These are phyloP conservation scores for Tremella fuciformis DNA, from an alignment of 768 basidiomycete genomes.

Conservation along the genomic window DNA sequence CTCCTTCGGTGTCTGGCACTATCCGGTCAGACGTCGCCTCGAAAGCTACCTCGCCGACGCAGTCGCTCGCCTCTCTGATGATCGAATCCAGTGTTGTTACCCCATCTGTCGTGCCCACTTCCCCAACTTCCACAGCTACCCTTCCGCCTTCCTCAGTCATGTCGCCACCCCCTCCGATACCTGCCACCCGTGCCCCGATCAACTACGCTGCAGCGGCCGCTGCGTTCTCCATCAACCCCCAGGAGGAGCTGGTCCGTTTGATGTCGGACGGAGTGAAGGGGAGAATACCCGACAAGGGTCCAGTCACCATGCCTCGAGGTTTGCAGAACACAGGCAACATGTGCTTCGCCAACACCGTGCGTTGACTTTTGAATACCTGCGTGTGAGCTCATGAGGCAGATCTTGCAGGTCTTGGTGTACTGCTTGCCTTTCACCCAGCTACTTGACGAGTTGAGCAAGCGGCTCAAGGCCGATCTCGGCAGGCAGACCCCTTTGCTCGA, in stretches of 20 bases:
- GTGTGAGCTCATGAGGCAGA: slow-evolving; percentile 32
- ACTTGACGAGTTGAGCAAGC: slow-evolving; percentile 67
- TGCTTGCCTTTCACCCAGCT: slow-evolving; percentile 79
- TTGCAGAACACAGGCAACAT: slow-evolving; percentile 93
- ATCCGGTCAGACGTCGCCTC: slow-evolving; percentile 18
- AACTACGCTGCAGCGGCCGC: slow-evolving; percentile 43
- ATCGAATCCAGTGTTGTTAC: slow-evolving; percentile 1
- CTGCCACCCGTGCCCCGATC: slow-evolving; percentile 28
- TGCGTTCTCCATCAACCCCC: slow-evolving; percentile 28
- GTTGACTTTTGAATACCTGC: slow-evolving; percentile 12
- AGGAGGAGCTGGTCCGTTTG: slow-evolving; percentile 38
- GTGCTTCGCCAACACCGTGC: slow-evolving; percentile 89
- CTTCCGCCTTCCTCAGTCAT: slow-evolving; percentile 7
- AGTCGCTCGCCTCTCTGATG: slow-evolving; percentile 19
- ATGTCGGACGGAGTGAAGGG: slow-evolving; percentile 40
- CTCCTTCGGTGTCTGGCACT: slow-evolving; percentile 12
- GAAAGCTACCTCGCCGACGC: slow-evolving; percentile 27
- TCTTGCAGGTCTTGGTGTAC: slow-evolving; percentile 85
- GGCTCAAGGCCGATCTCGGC: slow-evolving; percentile 55
- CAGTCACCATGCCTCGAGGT: slow-evolving; percentile 57
- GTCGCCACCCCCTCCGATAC: background rate
- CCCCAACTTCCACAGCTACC: slow-evolving; percentile 4
- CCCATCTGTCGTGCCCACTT: background rate
- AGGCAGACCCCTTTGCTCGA: slow-evolving; percentile 54
- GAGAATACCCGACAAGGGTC: slow-evolving; percentile 10